phyloP scores from a whole-genome alignment of 2,329 filamentous ascomycete species.

The Fusarium nygamai region DNA sequence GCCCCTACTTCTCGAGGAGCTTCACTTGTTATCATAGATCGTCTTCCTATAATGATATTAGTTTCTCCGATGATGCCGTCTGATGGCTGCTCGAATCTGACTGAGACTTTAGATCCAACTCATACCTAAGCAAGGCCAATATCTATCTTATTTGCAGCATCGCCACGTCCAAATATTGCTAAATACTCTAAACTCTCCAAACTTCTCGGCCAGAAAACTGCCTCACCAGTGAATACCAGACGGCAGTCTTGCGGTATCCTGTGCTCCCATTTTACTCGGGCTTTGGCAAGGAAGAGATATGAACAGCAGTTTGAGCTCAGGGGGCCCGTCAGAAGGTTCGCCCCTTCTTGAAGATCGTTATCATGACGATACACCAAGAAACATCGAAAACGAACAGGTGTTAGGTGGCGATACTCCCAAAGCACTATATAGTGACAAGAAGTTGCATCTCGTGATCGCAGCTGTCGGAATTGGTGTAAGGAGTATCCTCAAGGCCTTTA shows the following conservation, averaged over 20 bases:
- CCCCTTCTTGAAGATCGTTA: conserved; percentile 41
- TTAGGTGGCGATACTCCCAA: neutral
- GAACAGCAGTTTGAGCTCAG: conserved; percentile 7
- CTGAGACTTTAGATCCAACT: conserved; percentile 7
- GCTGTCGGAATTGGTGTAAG: conserved; percentile 52
- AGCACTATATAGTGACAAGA: conserved; percentile 38
- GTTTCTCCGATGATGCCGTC: conserved; percentile 2
- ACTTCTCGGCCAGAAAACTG: neutral
- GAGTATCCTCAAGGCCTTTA: neutral
- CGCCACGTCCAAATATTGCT: neutral
- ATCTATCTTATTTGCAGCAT: neutral
- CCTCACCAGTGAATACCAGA: neutral
- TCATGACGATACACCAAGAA: neutral
- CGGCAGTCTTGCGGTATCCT: neutral
- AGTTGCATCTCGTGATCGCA: conserved; percentile 51
- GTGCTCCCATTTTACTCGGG: neutral
- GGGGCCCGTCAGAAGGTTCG: conserved; percentile 37
- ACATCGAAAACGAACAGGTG: conserved; percentile 23
- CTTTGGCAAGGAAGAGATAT: conserved; percentile 3
- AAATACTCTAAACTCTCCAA: neutral
- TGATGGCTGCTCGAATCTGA: conserved; percentile 28
- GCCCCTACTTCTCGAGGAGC: neutral
- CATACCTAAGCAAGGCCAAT: neutral
- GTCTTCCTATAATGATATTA: conserved; percentile 18
- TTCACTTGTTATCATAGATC: conserved; percentile 1